A percentile compares a stretch with the other conserved stretches of the same genome.
Evolutionary conservation across 2,329 filamentous ascomycete species (phyloP).

Genomic region (Aspergillus sp.): DNA sequence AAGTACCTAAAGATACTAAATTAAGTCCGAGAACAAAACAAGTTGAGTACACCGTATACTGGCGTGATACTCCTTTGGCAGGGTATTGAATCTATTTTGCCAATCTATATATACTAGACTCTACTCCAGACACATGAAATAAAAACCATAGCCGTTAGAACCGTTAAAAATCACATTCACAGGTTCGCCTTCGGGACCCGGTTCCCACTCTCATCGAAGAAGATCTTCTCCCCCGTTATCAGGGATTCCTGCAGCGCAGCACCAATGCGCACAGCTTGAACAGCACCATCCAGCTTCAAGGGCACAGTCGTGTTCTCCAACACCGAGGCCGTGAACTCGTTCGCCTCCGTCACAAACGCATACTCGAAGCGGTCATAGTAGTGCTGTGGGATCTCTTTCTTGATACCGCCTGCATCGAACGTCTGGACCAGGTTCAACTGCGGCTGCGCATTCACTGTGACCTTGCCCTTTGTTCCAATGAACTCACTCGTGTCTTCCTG

Average conservation of each 20-base stretch:
- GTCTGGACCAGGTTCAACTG: conserved; percentile 56
- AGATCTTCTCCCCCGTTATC: conserved; percentile 56
- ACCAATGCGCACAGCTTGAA: conserved; percentile 60
- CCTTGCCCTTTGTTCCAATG: conserved; percentile 65
- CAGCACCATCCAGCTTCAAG: conserved; percentile 57
- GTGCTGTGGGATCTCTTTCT: conserved; percentile 60
- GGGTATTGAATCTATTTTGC: not conserved
- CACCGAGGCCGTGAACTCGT: conserved; percentile 62
- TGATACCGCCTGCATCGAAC: conserved; percentile 54
- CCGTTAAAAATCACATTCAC: not conserved
- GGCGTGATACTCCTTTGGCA: not conserved
- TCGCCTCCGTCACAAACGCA: conserved; percentile 64
- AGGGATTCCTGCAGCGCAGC: conserved; percentile 59
- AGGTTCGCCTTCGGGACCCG: conserved; percentile 35
- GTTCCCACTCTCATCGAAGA: conserved; percentile 57
- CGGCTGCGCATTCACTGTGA: conserved; percentile 62
- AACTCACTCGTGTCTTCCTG: conserved; percentile 69
- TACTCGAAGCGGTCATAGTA: conserved; percentile 66
- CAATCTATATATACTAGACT: not conserved
- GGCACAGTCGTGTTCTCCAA: conserved; percentile 58
- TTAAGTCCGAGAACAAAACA: no score
- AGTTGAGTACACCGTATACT: no score
- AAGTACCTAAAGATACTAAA: no score
- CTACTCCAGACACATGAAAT: not conserved
- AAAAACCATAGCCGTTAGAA: not conserved